Evolutionary conservation across 352 stramenopile genomes (phyloP).

Genomic region (Phytophthora pisi): DNA sequence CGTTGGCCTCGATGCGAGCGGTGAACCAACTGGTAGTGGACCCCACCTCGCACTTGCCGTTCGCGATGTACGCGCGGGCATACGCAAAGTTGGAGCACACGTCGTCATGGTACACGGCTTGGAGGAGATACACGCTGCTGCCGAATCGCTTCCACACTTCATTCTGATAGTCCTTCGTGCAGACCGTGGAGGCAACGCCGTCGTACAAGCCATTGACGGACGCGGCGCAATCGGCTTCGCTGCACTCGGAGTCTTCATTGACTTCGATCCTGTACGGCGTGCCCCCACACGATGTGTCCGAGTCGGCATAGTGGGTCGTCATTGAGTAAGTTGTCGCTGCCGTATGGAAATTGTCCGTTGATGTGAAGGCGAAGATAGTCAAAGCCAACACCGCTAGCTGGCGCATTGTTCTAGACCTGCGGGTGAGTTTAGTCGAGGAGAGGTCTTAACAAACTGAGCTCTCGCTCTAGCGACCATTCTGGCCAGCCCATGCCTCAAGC

Average conservation of each 20-base stretch:
- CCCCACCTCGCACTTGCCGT: conserved; percentile 11
- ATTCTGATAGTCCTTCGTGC: conserved; percentile 8
- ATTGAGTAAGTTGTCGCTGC: conserved; percentile 1
- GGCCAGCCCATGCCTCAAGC: neutral
- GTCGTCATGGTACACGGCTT: conserved; percentile 9
- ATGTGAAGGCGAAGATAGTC: neutral
- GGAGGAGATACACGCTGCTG: conserved; percentile 8
- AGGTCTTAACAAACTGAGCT: neutral
- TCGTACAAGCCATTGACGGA: conserved; percentile 6
- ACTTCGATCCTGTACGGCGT: conserved; percentile 10
- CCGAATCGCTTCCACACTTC: conserved; percentile 11
- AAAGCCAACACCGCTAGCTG: neutral
- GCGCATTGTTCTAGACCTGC: neutral
- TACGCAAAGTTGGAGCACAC: conserved; percentile 17
- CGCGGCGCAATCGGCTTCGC: neutral
- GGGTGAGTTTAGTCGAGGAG: neutral
- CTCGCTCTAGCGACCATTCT: neutral
- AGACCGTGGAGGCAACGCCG: conserved; percentile 1
- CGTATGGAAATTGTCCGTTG: neutral
- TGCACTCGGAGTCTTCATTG: neutral
- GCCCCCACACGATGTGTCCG: conserved; percentile 3
- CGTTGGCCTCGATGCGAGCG: conserved; percentile 7
- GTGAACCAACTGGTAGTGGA: conserved; percentile 1
- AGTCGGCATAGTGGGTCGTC: conserved; percentile 2
- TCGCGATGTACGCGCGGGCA: conserved; percentile 12